Evolutionary conservation across 2,329 filamentous ascomycete genomes (phyloP).

Genomic region (Cercospora citrullina): DNA sequence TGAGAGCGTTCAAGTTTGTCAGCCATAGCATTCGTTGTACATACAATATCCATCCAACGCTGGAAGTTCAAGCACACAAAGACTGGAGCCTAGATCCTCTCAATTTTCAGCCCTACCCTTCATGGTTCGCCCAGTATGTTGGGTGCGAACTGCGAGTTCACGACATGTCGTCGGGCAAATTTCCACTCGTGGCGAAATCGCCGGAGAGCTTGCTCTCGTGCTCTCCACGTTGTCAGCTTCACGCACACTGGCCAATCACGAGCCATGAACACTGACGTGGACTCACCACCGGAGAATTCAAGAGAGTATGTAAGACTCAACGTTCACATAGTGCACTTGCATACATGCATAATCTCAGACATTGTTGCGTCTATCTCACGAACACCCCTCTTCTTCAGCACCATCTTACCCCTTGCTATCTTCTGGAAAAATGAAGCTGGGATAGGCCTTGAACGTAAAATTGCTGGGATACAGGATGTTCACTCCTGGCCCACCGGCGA

Average conservation of each 20-base stretch:
- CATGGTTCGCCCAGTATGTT: background rate
- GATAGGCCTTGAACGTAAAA: background rate
- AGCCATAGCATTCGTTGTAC: conserved; percentile 4
- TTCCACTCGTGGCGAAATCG: background rate
- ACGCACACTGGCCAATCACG: background rate
- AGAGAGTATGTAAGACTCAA: background rate
- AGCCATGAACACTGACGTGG: background rate
- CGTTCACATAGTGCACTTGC: background rate
- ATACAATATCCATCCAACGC: background rate
- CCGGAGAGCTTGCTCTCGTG: background rate
- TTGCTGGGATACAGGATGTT: background rate
- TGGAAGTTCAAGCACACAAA: background rate
- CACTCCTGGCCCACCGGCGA: background rate
- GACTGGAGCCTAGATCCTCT: background rate
- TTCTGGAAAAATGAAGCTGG: background rate
- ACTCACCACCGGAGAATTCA: background rate
- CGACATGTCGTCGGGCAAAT: background rate
- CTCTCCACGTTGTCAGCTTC: background rate
- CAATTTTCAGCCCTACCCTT: background rate
- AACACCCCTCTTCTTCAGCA: background rate
- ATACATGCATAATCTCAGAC: background rate
- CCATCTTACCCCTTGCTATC: background rate
- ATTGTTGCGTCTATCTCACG: background rate
- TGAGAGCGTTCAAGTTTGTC: conserved; percentile 1
- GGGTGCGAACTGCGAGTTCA: background rate